Evolutionary conservation across 202 grass and related monocot genomes (phyloP).

Genomic region (Setaria viridis): DNA sequence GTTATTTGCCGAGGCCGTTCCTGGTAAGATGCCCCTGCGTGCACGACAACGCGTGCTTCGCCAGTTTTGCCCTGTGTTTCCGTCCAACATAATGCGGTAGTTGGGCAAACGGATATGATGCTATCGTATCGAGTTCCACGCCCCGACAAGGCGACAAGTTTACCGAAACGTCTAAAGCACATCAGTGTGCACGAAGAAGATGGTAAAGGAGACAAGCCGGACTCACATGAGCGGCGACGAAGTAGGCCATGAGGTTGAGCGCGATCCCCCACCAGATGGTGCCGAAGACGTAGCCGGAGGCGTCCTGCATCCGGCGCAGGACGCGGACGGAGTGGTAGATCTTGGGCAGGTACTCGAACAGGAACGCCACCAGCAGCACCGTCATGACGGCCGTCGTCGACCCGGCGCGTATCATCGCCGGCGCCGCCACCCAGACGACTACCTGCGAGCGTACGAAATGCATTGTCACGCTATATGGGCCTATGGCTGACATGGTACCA

Average conservation of each 20-base stretch:
- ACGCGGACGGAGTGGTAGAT: constrained; percentile 79
- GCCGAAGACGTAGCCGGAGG: constrained; percentile 74
- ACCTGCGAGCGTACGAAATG: constrained; percentile 44
- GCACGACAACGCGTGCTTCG: neutral
- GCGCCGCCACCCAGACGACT: constrained; percentile 78
- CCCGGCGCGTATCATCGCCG: constrained; percentile 70
- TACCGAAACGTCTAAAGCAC: neutral
- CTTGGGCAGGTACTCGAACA: constrained; percentile 89
- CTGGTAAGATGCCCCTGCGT: neutral
- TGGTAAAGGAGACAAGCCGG: no score
- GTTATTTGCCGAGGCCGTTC: neutral
- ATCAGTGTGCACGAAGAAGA: neutral
- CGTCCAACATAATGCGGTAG: neutral
- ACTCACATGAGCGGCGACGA: constrained; percentile 83
- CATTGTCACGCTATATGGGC: neutral
- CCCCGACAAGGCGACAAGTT: neutral
- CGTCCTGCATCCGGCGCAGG: constrained; percentile 73
- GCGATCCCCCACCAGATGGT: constrained; percentile 93
- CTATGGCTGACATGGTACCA: neutral
- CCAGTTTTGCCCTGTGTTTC: neutral
- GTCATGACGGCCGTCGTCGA: constrained; percentile 75
- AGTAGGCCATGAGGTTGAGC: constrained; percentile 95
- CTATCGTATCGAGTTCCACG: neutral
- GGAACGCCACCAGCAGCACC: constrained; percentile 64
- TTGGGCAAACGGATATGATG: neutral